These are phyloP conservation scores for Candida sanyaensis DNA, from an alignment of 1,139 yeast genomes.

Conservation along the genomic window DNA sequence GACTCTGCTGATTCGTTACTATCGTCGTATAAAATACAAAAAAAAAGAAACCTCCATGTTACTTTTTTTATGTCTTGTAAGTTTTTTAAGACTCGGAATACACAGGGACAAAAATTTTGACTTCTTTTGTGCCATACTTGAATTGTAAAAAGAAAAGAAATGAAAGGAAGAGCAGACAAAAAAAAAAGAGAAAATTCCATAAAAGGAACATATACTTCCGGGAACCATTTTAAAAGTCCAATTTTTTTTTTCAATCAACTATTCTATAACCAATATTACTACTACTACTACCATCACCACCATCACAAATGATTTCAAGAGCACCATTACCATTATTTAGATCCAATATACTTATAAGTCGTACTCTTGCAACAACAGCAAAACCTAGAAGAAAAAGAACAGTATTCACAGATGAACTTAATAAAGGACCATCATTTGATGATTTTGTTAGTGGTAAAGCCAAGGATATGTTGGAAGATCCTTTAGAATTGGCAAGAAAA, in stretches of 20 bases:
- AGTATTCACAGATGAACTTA: constrained; percentile 67
- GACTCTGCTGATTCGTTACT: constrained; percentile 1
- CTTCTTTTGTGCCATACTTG: background rate
- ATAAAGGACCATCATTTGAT: constrained; percentile 90
- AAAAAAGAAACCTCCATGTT: too few relatives aligned
- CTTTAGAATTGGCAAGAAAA: constrained; percentile 64
- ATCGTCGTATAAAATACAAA: too few relatives aligned
- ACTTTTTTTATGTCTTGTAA: background rate
- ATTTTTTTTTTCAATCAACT: too few relatives aligned
- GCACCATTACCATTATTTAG: background rate
- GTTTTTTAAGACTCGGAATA: background rate
- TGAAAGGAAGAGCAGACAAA: too few relatives aligned
- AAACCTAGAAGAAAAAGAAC: constrained; percentile 49
- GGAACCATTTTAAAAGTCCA: background rate
- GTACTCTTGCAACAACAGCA: constrained; percentile 16
- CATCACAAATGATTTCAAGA: background rate
- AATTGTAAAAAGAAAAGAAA: background rate
- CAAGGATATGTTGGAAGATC: constrained; percentile 59
- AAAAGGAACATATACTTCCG: background rate
- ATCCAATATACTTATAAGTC: background rate
- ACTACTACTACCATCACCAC: too few relatives aligned
- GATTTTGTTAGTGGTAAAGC: constrained; percentile 87
- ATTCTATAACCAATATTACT: background rate
- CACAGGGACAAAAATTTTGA: background rate
- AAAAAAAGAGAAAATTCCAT: background rate